These are phyloP conservation scores for Paxillus involutus DNA, from an alignment of 768 basidiomycete species.

Conservation along the genomic window DNA sequence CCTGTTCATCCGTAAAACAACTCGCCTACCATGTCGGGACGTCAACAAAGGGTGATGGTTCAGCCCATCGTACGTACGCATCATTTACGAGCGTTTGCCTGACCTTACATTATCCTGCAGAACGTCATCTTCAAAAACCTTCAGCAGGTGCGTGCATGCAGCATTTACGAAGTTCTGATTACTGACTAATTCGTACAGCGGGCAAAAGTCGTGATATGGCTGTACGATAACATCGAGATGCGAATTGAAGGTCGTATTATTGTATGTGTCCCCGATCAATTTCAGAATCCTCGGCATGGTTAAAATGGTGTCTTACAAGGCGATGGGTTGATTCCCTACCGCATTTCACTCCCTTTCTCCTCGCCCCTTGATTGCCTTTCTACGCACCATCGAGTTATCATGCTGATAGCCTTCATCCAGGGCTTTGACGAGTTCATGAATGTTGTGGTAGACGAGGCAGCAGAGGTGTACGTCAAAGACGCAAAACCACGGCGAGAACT, in stretches of 20 bases:
- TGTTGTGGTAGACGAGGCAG: slow-evolving; percentile 89
- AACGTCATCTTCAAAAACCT: slow-evolving; percentile 99
- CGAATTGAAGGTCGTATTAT: slow-evolving; percentile 94
- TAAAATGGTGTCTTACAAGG: slow-evolving; percentile 41
- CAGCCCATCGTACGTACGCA: slow-evolving; percentile 88
- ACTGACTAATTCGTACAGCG: slow-evolving; percentile 46
- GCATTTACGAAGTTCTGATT: slow-evolving; percentile 2
- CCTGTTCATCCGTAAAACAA: background rate
- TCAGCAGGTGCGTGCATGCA: slow-evolving; percentile 59
- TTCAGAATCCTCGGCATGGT: slow-evolving; percentile 32
- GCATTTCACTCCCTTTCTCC: slow-evolving; percentile 4
- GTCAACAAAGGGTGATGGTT: slow-evolving; percentile 97
- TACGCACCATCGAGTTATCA: background rate
- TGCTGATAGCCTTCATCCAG: slow-evolving; percentile 43
- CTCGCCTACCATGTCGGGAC: slow-evolving; percentile 73
- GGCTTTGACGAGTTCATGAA: slow-evolving; percentile 99
- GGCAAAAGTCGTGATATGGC: slow-evolving; percentile 87
- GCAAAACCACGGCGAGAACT: slow-evolving; percentile 82
- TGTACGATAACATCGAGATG: slow-evolving; percentile 97
- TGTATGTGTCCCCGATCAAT: slow-evolving; percentile 54
- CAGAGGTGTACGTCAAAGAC: slow-evolving; percentile 89
- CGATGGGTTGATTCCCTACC: slow-evolving; percentile 21
- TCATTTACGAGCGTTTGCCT: background rate
- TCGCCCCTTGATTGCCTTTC: slow-evolving; percentile 4
- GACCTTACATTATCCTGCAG: slow-evolving; percentile 38